phyloP scores from a whole-genome alignment of 2,329 filamentous ascomycete species.

The Trichoderma harzianum region DNA sequence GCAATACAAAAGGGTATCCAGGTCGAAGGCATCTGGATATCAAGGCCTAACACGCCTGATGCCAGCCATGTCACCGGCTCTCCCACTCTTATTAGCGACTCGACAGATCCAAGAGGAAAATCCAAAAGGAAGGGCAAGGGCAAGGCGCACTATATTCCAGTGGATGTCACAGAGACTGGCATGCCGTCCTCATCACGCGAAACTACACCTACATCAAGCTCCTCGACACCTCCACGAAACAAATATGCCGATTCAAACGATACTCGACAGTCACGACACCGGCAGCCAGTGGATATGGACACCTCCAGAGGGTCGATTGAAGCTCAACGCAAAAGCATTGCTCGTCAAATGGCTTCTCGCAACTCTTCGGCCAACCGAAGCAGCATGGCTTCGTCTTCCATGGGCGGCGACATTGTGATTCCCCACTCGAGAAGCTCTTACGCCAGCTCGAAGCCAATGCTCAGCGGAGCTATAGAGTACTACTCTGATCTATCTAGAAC shows the following conservation, averaged over 20 bases:
- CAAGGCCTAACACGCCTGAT: conserved; percentile 45
- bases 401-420: background rate
- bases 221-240: background rate
- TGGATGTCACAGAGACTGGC: background rate
- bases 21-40: conserved; percentile 81
- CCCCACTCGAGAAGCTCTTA: conserved; percentile 8
- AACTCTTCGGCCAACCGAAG: conserved; percentile 5
- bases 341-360: conserved; percentile 5
- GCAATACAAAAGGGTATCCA: conserved; percentile 81
- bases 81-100: conserved; percentile 25
- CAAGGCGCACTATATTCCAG: conserved; percentile 9
- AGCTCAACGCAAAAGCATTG: background rate
- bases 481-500: conserved; percentile 9
- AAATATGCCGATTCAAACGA: background rate
- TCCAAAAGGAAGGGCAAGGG: conserved; percentile 24
- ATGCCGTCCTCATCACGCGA: background rate
- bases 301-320: background rate
- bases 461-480: background rate
- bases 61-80: conserved; percentile 25
- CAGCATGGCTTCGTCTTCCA: conserved; percentile 11
- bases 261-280: background rate
- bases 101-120: conserved; percentile 19
- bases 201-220: background rate
- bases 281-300: background rate
- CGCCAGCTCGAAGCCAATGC: conserved; percentile 7